phyloP scores from a whole-genome alignment of 805 yeast genomes.

The Barnettozyma wickerhamii region DNA sequence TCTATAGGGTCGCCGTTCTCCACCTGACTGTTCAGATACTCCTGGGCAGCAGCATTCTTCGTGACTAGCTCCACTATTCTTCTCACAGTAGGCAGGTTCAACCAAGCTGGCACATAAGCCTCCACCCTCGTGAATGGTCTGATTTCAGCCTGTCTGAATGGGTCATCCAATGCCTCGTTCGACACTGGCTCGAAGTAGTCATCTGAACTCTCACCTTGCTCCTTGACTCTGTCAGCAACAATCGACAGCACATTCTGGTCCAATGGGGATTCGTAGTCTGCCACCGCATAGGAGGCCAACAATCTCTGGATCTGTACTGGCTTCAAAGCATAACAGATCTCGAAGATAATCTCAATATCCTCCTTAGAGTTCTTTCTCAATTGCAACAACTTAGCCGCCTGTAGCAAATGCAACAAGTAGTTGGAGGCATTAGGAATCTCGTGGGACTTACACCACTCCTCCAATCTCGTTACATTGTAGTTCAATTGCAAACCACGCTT shows the following conservation, averaged over 20 bases:
- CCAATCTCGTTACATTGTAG: constrained; percentile 92
- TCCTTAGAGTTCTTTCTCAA: constrained; percentile 83
- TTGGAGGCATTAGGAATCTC: constrained; percentile 84
- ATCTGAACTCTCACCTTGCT: constrained; percentile 47
- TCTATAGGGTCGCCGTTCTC: constrained; percentile 18
- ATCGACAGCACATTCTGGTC: constrained; percentile 74
- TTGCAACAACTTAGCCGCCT: constrained; percentile 90
- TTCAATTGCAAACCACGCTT: constrained; percentile 95
- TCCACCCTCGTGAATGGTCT: constrained; percentile 78
- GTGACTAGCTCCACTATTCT: constrained; percentile 86
- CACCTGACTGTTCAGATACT: constrained; percentile 29
- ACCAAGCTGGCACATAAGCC: constrained; percentile 93
- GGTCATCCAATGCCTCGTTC: constrained; percentile 77
- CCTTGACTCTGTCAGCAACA: constrained; percentile 76
- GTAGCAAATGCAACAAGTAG: constrained; percentile 80
- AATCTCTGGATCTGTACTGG: constrained; percentile 95
- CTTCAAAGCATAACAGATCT: constrained; percentile 88
- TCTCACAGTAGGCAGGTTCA: constrained; percentile 84
- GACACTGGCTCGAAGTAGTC: constrained; percentile 70
- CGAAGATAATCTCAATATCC: constrained; percentile 89
- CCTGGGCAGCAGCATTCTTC: constrained; percentile 72
- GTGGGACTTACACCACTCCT: constrained; percentile 97
- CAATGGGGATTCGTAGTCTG: constrained; percentile 93
- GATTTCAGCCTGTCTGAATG: constrained; percentile 68
- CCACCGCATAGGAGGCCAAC: constrained; percentile 82